Percentiles rank a stretch among this genome's conserved stretches.
These are phyloP conservation scores for Apiospora koreana DNA, from an alignment of 2,329 filamentous ascomycete species.

Conservation along the genomic window DNA sequence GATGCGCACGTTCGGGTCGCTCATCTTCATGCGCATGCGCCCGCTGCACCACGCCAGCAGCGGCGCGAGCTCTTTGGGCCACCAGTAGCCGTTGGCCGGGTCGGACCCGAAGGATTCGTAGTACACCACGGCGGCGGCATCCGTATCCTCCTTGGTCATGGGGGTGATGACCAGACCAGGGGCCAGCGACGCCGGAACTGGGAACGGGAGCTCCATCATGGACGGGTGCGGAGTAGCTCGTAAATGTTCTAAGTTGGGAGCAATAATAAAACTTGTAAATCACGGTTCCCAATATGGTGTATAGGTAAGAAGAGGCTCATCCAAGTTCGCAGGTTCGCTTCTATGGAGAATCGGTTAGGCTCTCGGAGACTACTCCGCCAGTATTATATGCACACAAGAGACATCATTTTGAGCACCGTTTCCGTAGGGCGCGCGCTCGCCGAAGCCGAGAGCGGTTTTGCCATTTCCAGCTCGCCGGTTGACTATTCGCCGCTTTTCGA, in stretches of 20 bases:
- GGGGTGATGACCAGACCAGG: conserved; percentile 27
- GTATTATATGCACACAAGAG: not conserved
- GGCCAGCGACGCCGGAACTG: conserved; percentile 22
- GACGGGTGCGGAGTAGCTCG: not conserved
- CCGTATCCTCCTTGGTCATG: conserved; percentile 30
- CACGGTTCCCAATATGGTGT: not conserved
- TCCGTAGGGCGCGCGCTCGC: not conserved
- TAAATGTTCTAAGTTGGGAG: not conserved
- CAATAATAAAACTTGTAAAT: not conserved
- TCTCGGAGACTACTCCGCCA: not conserved
- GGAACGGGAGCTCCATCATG: conserved; percentile 29
- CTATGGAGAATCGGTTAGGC: not conserved
- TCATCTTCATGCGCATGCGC: conserved; percentile 29
- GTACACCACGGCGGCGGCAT: conserved; percentile 29
- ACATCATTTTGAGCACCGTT: not conserved
- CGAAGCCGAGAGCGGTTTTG: not conserved
- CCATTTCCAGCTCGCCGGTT: not conserved
- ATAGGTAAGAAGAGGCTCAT: not conserved
- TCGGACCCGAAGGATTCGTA: conserved; percentile 27
- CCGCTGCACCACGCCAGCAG: conserved; percentile 32
- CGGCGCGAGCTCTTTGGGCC: conserved; percentile 24
- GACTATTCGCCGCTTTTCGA: conserved; percentile 2
- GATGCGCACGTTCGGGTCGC: conserved; percentile 28
- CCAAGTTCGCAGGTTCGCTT: not conserved
- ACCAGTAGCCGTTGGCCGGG: conserved; percentile 30